Evolutionary conservation across 441 rosid genomes (phyloP), one percentile per base, ranked within the genome.

Genomic region (Manihot esculenta): DNA sequence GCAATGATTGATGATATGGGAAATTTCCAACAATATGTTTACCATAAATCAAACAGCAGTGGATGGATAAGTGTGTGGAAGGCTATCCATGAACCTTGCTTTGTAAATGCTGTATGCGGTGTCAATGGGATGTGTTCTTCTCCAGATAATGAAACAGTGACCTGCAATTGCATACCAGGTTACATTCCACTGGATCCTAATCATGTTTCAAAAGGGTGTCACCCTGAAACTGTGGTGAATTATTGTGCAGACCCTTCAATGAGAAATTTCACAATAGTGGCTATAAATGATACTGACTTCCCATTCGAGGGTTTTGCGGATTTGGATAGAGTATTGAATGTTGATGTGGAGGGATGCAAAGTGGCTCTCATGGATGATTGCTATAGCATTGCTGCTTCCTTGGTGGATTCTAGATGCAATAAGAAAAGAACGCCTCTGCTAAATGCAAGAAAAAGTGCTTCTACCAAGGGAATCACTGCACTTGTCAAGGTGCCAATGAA

Each of bases 161-260:
- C 51, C 12, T 80, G 81, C 48, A 35, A 33, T 49, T 80, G 81
- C 63, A 30, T 80, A 41, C 73, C 81, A 13, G 84, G 81, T 5
- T 61, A 68, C 56, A 51, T 70, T 38, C 79, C 79, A 2, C n/a
- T 77, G n/a, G 75, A 80, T 30, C 73, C 59, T 5, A 48, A 50
- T 1, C 53, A 77, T 58, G 51, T 74, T n/a, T 48, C 72, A 5
- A 55, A 75, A 72, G 81, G 84, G 59, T 74, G 84, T 21, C 79
- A 27, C 23, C 81, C 79, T 0, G 79, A 74, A 64, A 69, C 70
- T 9, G 50, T 69, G 54, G 20, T 74, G 49, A 77, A 77, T 12
- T 80, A 74, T 53, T 80, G 81, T 62, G 64, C 74, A 7, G 75
- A 65, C n/a, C 35, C 51, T 48, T 64, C 73, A 23, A 26, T 57